A percentile compares a stretch with the other conserved stretches of the same genome.
Evolutionary conservation across 106 monocot genomes (phyloP).

Genomic region (Allium cepa): DNA sequence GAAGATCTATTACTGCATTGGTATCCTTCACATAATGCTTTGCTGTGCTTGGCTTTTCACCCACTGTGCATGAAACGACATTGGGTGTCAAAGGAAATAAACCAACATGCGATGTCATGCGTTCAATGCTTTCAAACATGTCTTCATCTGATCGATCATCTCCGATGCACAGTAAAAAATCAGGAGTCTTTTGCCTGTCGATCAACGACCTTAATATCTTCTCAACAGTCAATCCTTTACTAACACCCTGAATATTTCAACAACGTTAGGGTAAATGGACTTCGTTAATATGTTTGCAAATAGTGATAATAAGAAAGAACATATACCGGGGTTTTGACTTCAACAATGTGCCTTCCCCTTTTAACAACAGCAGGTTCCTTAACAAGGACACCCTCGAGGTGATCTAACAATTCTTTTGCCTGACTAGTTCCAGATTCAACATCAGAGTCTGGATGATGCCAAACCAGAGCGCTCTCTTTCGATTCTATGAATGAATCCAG

Average conservation of each 20-base stretch:
- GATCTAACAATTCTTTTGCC: constrained; percentile 12
- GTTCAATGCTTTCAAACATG: constrained; percentile 16
- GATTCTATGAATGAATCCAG: constrained; percentile 15
- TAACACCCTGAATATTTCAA: constrained; percentile 4
- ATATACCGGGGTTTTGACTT: constrained; percentile 27
- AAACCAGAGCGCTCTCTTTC: constrained; percentile 21
- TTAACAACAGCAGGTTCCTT: constrained; percentile 28
- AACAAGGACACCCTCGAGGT: constrained; percentile 19
- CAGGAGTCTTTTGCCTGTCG: background rate
- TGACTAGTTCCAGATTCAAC: constrained; percentile 14
- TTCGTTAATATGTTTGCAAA: background rate
- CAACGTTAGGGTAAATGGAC: background rate
- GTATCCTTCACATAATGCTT: constrained; percentile 10
- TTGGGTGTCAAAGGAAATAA: background rate
- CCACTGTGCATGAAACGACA: constrained; percentile 8
- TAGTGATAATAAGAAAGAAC: background rate
- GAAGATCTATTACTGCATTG: background rate
- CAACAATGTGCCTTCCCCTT: constrained; percentile 22
- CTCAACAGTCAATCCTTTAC: constrained; percentile 11
- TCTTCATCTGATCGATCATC: constrained; percentile 20
- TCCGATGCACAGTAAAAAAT: constrained; percentile 18
- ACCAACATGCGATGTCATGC: background rate
- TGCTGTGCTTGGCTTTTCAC: constrained; percentile 5
- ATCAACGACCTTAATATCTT: constrained; percentile 3
- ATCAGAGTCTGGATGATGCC: constrained; percentile 18